phyloP scores from a whole-genome alignment of 352 stramenopile genomes.

The Globisporangium cederbergense region DNA sequence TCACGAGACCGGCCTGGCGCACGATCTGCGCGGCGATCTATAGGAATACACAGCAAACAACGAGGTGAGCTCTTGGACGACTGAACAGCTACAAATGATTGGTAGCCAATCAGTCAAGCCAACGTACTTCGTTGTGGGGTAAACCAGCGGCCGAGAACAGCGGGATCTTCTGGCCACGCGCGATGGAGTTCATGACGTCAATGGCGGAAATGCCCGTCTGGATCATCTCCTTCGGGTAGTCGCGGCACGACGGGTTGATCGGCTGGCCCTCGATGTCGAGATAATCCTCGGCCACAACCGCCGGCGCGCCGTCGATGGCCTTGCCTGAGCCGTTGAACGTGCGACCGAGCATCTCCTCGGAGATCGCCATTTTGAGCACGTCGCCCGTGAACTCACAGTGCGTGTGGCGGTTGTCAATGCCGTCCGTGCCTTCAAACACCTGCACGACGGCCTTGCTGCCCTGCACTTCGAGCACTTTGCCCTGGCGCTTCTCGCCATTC shows the following conservation, averaged over 20 bases:
- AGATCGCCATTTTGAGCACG: constrained; percentile 99
- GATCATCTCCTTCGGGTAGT: constrained; percentile 99
- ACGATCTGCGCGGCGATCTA: constrained; percentile 98
- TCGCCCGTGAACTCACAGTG: constrained; percentile 98
- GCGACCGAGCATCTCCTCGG: constrained; percentile 97
- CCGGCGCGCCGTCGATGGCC: constrained; percentile 96
- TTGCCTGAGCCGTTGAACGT: constrained; percentile 98
- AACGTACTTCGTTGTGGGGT: constrained; percentile 94
- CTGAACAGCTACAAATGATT: no score
- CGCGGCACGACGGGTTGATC: constrained; percentile 98
- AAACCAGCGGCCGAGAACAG: constrained; percentile 98
- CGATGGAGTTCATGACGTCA: constrained; percentile 99
- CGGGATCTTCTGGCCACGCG: constrained; percentile 99
- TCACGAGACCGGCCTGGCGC: constrained; percentile 97
- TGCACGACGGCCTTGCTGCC: constrained; percentile 94
- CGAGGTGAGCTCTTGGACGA: no score
- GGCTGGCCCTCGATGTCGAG: constrained; percentile 99
- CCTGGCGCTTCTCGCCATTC: constrained; percentile 93
- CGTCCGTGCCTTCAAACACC: constrained; percentile 98
- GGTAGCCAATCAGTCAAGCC: no score
- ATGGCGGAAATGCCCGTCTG: constrained; percentile 99
- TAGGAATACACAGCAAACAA: not conserved
- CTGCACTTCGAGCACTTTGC: constrained; percentile 96
- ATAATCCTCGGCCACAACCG: constrained; percentile 98
- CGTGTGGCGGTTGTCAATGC: constrained; percentile 99